Evolutionary conservation across 2,329 filamentous ascomycete species (phyloP).

Genomic region (Ophiostoma quercus): DNA sequence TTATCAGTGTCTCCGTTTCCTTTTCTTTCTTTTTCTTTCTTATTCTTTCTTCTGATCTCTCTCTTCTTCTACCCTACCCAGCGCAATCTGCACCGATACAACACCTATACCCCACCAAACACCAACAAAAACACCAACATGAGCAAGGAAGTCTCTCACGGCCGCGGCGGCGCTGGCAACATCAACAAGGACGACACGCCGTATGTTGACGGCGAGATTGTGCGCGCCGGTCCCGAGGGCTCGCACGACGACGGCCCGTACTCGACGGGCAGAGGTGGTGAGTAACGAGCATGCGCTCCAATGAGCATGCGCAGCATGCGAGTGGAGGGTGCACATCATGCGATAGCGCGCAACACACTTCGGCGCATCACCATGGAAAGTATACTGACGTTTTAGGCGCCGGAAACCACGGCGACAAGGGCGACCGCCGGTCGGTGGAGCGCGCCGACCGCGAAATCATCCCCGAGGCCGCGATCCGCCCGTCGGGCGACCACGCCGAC

Average conservation of each 20-base stretch:
- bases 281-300: conserved; percentile 24
- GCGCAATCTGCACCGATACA: neutral
- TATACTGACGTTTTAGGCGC: conserved; percentile 39
- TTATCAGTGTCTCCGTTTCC: neutral
- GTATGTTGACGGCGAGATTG: conserved; percentile 59
- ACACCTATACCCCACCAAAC: neutral
- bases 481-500: conserved; percentile 44
- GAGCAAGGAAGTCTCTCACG: conserved; percentile 50
- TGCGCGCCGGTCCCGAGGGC: conserved; percentile 49
- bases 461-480: conserved; percentile 48
- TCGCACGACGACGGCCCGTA: conserved; percentile 55
- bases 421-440: conserved; percentile 33
- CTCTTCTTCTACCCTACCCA: neutral
- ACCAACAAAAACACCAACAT: conserved; percentile 7
- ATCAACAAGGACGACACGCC: conserved; percentile 53
- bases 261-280: conserved; percentile 56
- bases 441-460: conserved; percentile 50
- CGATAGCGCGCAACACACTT: too few species aligned
- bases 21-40: neutral
- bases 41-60: conserved; percentile 21
- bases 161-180: conserved; percentile 58
- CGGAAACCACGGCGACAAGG: conserved; percentile 53
- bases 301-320: too few species aligned
- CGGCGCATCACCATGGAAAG: too few species aligned
- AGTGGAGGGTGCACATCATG: too few species aligned